Conservation (phyloP, 2,329 filamentous ascomycete species). For the Onygenales sp. region DNA sequence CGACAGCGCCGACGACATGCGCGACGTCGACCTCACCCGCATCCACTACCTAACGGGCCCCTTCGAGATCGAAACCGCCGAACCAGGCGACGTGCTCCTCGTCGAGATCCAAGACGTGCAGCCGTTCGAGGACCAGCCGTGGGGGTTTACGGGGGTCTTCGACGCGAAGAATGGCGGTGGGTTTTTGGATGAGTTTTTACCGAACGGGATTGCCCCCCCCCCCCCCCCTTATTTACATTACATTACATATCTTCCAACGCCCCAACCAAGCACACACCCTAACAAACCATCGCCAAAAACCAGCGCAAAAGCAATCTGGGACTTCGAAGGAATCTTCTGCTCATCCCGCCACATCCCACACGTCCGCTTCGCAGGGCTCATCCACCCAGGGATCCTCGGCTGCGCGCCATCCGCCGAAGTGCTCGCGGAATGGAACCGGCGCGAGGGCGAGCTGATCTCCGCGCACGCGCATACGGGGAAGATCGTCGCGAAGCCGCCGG, state of each 20-base stretch:
- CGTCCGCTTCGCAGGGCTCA: constrained; percentile 79
- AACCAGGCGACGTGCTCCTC: constrained; percentile 74
- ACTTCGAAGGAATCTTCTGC: constrained; percentile 71
- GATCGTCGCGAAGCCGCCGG: constrained; percentile 67
- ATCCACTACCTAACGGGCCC: constrained; percentile 85
- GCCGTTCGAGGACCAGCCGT: constrained; percentile 73
- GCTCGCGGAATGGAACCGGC: constrained; percentile 71
- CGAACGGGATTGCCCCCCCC: constrained; percentile 49
- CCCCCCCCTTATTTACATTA: not conserved
- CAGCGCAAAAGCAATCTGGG: constrained; percentile 63
- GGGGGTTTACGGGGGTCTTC: constrained; percentile 86
- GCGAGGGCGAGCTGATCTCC: constrained; percentile 70
- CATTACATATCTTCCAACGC: not conserved
- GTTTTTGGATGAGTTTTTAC: constrained; percentile 80
- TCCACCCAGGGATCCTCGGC: constrained; percentile 85
- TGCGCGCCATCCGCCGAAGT: constrained; percentile 75
- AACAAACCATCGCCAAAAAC: not conserved
- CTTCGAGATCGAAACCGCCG: constrained; percentile 74
- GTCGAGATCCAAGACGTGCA: constrained; percentile 93
- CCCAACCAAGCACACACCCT: constrained; percentile 29
- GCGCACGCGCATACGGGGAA: constrained; percentile 49
- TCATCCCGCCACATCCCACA: constrained; percentile 77
- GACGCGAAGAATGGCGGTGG: constrained; percentile 74
- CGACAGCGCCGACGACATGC: constrained; percentile 80
- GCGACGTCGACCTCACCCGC: constrained; percentile 71